Evolutionary conservation across 1,284 basidiomycete genomes (phyloP).

Genomic region (Tilletia horrida): DNA sequence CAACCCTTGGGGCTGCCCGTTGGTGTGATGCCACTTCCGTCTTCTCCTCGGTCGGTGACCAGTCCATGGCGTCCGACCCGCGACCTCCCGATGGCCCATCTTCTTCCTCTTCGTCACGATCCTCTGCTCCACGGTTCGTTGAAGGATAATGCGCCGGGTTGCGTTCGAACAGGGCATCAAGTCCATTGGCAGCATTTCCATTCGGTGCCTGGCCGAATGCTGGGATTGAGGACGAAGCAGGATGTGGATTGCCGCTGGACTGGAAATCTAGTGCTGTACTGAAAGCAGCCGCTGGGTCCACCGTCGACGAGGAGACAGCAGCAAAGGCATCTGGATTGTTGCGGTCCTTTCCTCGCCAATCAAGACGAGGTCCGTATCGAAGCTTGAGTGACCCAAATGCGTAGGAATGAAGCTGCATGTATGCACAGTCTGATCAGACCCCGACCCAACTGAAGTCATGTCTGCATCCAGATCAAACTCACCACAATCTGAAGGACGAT

Average conservation of each 20-base stretch:
- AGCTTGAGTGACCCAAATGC: background rate
- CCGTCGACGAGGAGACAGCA: too few species aligned
- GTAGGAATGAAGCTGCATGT: background rate
- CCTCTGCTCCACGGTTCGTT: constrained; percentile 4
- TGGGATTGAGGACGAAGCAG: too few species aligned
- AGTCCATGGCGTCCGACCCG: constrained; percentile 9
- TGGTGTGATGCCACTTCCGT: background rate
- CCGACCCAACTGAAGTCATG: background rate
- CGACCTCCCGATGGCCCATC: background rate
- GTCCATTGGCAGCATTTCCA: background rate
- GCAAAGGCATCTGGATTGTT: too few species aligned
- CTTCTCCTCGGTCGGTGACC: background rate
- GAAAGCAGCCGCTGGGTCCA: too few species aligned
- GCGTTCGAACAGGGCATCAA: background rate
- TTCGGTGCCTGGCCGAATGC: too few species aligned
- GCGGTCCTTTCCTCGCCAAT: background rate
- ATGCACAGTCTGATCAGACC: background rate
- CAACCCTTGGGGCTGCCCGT: too few species aligned
- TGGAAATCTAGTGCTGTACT: too few species aligned
- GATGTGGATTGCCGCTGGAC: too few species aligned
- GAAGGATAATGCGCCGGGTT: background rate
- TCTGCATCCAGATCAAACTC: background rate
- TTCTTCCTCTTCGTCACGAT: constrained; percentile 7
- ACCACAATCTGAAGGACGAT: background rate
- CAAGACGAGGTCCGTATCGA: background rate